A percentile compares a stretch with the other conserved stretches of the same genome.
Evolutionary conservation across 306 rosid genomes (phyloP).

Genomic region (Bauhinia variegata): DNA sequence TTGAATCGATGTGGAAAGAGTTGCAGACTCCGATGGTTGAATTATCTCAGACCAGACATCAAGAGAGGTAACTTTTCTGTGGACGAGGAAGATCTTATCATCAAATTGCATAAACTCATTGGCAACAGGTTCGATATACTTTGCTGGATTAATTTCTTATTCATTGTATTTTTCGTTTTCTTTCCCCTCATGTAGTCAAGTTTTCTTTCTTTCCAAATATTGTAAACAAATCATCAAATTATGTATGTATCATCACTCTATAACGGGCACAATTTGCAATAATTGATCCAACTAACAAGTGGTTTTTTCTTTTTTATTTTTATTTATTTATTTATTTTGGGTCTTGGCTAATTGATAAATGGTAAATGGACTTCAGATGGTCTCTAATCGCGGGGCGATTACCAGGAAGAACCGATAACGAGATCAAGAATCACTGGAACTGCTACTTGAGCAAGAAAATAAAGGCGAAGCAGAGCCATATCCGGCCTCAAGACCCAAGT

Average conservation of each 20-base stretch:
- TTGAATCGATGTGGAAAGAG: constrained; percentile 39
- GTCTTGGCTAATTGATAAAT: neutral
- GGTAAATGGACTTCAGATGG: constrained; percentile 18
- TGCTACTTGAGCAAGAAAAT: constrained; percentile 5
- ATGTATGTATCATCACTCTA: too few species aligned
- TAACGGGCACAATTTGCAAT: too few species aligned
- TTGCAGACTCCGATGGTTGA: constrained; percentile 41
- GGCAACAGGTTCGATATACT: constrained; percentile 25
- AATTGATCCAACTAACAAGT: too few species aligned
- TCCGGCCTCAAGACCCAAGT: neutral
- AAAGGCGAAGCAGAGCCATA: too few species aligned
- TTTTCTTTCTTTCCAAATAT: neutral
- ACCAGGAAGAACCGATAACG: constrained; percentile 32
- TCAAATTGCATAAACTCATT: constrained; percentile 28
- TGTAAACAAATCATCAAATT: too few species aligned
- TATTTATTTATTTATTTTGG: too few species aligned
- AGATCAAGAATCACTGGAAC: constrained; percentile 36
- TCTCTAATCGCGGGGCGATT: constrained; percentile 35
- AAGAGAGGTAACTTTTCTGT: constrained; percentile 37
- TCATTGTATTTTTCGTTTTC: too few species aligned
- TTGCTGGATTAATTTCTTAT: neutral
- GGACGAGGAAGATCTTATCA: constrained; percentile 37
- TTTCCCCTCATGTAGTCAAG: neutral
- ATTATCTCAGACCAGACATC: constrained; percentile 37
- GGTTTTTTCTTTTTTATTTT: too few species aligned